Base-by-base conservation (phyloP, 2,329 filamentous ascomycete species). In the Acrodontium crateriforme region DNA sequence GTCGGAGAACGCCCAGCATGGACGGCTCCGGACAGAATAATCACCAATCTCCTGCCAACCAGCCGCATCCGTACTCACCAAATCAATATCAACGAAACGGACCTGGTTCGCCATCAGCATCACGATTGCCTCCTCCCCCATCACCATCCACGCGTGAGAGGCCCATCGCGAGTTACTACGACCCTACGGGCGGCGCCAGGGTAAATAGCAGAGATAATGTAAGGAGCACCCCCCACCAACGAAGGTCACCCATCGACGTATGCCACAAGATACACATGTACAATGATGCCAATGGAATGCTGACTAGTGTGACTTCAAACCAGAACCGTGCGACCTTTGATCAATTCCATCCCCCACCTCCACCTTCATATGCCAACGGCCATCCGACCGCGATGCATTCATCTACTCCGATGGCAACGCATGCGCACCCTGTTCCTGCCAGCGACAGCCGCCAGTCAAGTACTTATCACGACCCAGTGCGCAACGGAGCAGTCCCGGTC, bases 141-240 rank as follows among this genome's bases (percentile, higher is more conserved):
- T 38, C 42, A 12, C 38, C 44, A 12, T 27, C 43, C 36, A 53
- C 37, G 29, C 56, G 56, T 45, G 55, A 58, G 36, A 48, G 46
- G 35, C 44, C 53, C n/a, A 42, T 50, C 11, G 55, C 57, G 29
- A 55, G 54, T 43, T 65, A 63, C 51, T 65, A 64, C 50, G 62
- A 65, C 43, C 62, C 60, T 6, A 60, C 57, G 22, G 56, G 55
- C 32, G 60, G 63, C 40, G 53, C 58, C 43, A 55, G 57, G 39
- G 34, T 55, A 52, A 40, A 49, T 54, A 46, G 52, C 48, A 36
- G 40, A 33, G 31, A 41, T 19, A 32, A 36, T 32, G 30, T 30
- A 30, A 43, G 39, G 50, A 54, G 45, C 47, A 57, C 39, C 24
- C 37, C 51, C 28, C 55, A 56, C 34, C 54, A 50, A 22, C 53